Percentiles rank a stretch among this genome's conserved stretches.
phyloP scores from a whole-genome alignment of 116 monocot genomes.

The Iris pallida region DNA sequence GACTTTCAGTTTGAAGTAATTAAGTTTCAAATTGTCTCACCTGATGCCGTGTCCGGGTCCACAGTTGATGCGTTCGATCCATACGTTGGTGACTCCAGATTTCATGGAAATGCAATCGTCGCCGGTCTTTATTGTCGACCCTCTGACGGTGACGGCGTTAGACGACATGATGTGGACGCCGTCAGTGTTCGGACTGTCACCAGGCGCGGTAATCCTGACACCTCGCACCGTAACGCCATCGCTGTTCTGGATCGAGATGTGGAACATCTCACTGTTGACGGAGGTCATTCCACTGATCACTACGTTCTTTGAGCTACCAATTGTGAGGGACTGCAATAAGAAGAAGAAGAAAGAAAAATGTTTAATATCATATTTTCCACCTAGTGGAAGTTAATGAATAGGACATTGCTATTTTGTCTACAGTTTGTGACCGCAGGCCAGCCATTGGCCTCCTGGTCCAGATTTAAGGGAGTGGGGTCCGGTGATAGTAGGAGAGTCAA shows the following conservation, averaged over 20 bases:
- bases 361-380: background rate
- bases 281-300: constrained; percentile 19
- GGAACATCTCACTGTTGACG: constrained; percentile 39
- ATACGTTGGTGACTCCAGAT: constrained; percentile 16
- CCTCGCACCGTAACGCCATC: background rate
- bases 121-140: constrained; percentile 30
- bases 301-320: constrained; percentile 1
- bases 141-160: constrained; percentile 7
- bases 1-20: too few relatives aligned
- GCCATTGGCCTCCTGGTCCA: too few relatives aligned
- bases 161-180: constrained; percentile 40
- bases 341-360: background rate
- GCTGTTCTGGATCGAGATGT: constrained; percentile 21
- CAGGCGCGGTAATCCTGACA: constrained; percentile 19
- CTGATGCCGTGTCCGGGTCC: constrained; percentile 58
- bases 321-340: constrained; percentile 10
- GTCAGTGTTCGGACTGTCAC: constrained; percentile 44
- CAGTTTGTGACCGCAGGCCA: too few relatives aligned
- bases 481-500: too few relatives aligned
- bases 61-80: constrained; percentile 23
- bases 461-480: too few relatives aligned
- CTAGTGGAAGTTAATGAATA: background rate
- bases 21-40: background rate
- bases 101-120: constrained; percentile 48
- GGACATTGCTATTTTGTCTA: too few relatives aligned